Base-by-base conservation (phyloP, 306 rosid species). In the Fragaria ananassa region DNA sequence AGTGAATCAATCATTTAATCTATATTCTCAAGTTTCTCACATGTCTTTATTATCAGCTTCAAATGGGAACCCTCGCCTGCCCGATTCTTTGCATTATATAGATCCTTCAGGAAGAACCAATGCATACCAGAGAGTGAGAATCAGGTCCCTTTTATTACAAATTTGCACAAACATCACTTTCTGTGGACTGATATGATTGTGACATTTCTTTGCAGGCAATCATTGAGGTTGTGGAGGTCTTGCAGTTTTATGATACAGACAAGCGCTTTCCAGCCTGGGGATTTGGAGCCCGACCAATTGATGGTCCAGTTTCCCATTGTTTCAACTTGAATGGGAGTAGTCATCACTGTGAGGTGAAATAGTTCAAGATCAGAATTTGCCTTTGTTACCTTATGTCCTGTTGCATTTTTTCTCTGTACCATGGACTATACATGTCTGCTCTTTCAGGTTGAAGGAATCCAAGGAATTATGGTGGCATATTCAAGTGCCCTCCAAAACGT, bases 251-350 rank as follows among this genome's bases (percentile, higher is more conserved):
- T 85, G 98, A 96, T 81, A 68, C 97, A 53, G 96, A 93, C 85
- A 96, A 88, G 75, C 92, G 91, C 82, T 93, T 91, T 86, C 99
- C 98, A 62, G 95, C 99, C 0, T 96, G 99, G 99, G 99, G 99
- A 75, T 96, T 96, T 86, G 99, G 99, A 76, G 99, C 99, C 50
- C 93, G 99, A 34, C 99, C 99, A 64, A 96, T 96, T 80, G 99
- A 96, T 42, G 99, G 98, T 74, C 99, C 99, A 29, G 99, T 96
- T 42, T 91, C 97, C 74, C 99, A 96, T 84, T 96, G 99, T 89
- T 96, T 96, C 91, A 92, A 91, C 86, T 81, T 96, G 86, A 96
- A 96, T 70, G 99, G 99, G 80, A 96, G 99, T 87, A 89, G 87
- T 81, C 85, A 88, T 81, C 72, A 91, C 84, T 88, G 92, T 81